Conservation (phyloP, 1,139 yeast species). For the Insectozyma bohioensis region DNA sequence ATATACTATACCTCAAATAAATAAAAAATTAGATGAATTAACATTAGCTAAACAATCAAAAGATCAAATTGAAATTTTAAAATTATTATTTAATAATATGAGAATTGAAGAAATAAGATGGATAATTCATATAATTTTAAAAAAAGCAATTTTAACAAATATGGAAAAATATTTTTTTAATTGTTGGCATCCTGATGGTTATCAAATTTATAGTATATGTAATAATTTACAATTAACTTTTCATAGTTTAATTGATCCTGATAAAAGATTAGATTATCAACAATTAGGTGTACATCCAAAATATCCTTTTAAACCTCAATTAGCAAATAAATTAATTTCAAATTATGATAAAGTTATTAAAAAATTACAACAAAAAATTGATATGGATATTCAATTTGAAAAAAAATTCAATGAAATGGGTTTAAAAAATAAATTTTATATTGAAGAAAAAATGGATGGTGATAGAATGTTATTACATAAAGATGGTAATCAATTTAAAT, state of each 20-base stretch:
- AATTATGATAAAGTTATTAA: conserved; percentile 50
- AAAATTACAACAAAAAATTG: conserved; percentile 30
- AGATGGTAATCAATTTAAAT: conserved; percentile 48
- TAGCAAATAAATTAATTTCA: conserved; percentile 53
- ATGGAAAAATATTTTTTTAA: conserved; percentile 61
- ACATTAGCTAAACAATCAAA: conserved; percentile 33
- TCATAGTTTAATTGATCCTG: conserved; percentile 54
- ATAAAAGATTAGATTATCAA: conserved; percentile 36
- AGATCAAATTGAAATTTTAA: conserved; percentile 43
- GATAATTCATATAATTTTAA: conserved; percentile 66
- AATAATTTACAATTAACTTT: conserved; percentile 64
- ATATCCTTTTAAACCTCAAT: conserved; percentile 69
- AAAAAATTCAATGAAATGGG: conserved; percentile 16
- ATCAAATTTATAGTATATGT: conserved; percentile 63
- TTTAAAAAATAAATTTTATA: conserved; percentile 48
- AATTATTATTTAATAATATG: conserved; percentile 54
- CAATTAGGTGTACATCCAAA: conserved; percentile 50
- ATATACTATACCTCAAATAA: conserved; percentile 58
- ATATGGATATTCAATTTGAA: conserved; percentile 23
- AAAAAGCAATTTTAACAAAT: conserved; percentile 55
- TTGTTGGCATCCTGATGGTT: conserved; percentile 85
- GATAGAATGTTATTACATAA: conserved; percentile 79
- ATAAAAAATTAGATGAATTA: conserved; percentile 50
- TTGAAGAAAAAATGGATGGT: conserved; percentile 95
- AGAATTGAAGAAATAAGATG: conserved; percentile 67